Conservation (phyloP, 164 flowering plant genomes). For the Aristolochia contorta region DNA sequence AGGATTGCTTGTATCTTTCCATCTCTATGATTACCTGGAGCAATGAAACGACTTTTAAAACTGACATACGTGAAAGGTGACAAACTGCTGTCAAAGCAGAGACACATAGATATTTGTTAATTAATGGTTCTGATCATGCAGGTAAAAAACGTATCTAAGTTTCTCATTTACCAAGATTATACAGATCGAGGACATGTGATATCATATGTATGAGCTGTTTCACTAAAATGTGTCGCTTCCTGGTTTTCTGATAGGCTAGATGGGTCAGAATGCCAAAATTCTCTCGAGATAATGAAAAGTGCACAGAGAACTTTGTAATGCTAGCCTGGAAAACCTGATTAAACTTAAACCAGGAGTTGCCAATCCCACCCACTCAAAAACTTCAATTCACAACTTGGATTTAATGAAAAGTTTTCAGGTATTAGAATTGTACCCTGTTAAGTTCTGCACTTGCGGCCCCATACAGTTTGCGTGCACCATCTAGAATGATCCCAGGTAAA, state of each 20-base stretch:
- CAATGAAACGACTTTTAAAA: not conserved
- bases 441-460: constrained; percentile 87
- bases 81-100: not conserved
- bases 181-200: too few species aligned
- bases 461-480: constrained; percentile 64
- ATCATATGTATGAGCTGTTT: too few species aligned
- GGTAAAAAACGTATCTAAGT: not conserved
- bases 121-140: not conserved
- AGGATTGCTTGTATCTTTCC: constrained; percentile 75
- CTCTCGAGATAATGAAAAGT: too few species aligned
- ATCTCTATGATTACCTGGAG: constrained; percentile 72
- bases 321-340: not conserved
- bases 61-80: not conserved
- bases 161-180: not conserved
- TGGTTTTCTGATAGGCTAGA: too few species aligned
- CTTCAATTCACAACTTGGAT: not conserved
- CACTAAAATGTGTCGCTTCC: too few species aligned
- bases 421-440: constrained; percentile 45
- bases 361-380: not conserved
- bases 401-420: not conserved
- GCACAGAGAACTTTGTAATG: too few species aligned
- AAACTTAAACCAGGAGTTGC: not conserved
- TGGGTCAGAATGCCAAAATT: too few species aligned
- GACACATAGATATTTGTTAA: not conserved
- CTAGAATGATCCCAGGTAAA: constrained; percentile 43